A percentile compares a stretch with the other conserved stretches of the same genome.
These are phyloP conservation scores for Aspergillus avenaceus DNA, from an alignment of 495 filamentous ascomycete genomes.

Conservation along the genomic window DNA sequence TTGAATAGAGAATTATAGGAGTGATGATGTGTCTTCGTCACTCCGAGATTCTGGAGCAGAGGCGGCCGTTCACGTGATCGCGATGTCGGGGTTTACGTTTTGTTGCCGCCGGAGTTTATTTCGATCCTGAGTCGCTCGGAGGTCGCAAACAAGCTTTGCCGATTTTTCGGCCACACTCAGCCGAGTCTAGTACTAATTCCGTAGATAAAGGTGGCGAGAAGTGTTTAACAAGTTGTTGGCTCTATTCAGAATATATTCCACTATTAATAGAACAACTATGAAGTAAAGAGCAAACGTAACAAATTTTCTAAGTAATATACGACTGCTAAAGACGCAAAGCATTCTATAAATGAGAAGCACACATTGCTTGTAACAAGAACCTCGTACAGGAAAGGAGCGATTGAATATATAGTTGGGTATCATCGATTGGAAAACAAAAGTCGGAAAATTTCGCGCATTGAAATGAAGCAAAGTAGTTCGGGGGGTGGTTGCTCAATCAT, in stretches of 20 bases:
- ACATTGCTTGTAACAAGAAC: too few species aligned
- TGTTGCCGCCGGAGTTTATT: slow-evolving; percentile 8
- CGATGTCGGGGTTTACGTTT: slow-evolving; percentile 23
- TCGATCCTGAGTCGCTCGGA: not conserved
- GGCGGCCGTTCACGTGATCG: slow-evolving; percentile 25
- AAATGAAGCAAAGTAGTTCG: too few species aligned
- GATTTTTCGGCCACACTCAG: not conserved
- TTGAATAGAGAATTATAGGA: not conserved
- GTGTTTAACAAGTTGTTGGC: too few species aligned
- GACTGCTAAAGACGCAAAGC: too few species aligned
- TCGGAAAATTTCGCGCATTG: slow-evolving; percentile 1
- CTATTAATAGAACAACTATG: not conserved
- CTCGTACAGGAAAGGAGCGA: too few species aligned
- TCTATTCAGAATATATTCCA: not conserved
- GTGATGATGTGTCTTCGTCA: slow-evolving; percentile 19
- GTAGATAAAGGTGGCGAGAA: not conserved
- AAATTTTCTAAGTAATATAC: not conserved
- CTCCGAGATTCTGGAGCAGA: slow-evolving; percentile 12
- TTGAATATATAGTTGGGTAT: slow-evolving; percentile 16
- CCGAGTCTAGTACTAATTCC: too few species aligned
- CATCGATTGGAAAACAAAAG: slow-evolving; percentile 9
- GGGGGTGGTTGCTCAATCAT: too few species aligned
- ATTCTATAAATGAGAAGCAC: too few species aligned
- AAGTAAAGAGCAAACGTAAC: not conserved
- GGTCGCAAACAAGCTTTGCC: not conserved